These are phyloP conservation scores for Fulvia fulva DNA, from an alignment of 2,329 filamentous ascomycete genomes.

Conservation along the genomic window DNA sequence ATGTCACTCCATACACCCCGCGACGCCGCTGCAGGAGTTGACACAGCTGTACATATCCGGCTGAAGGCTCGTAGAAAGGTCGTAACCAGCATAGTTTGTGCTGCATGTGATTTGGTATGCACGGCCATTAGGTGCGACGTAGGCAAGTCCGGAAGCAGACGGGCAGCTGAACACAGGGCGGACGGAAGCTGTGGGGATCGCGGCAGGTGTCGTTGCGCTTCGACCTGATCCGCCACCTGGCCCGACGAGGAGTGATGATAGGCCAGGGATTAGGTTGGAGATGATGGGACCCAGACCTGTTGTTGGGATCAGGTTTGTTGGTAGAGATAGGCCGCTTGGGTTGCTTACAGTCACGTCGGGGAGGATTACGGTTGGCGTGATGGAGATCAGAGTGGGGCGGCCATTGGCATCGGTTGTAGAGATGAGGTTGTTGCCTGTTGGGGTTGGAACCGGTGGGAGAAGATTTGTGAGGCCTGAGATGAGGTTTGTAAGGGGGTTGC, in stretches of 20 bases:
- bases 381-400: not conserved
- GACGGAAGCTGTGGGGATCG: slow-evolving; percentile 19
- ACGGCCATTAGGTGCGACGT: slow-evolving; percentile 21
- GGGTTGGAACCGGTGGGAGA: not conserved
- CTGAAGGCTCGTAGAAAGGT: slow-evolving; percentile 8
- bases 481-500: not conserved
- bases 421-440: not conserved
- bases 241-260: too few species aligned
- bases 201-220: not conserved
- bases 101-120: slow-evolving; percentile 25
- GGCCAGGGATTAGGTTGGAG: not conserved
- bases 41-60: slow-evolving; percentile 23
- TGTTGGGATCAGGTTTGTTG: not conserved
- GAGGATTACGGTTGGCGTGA: not conserved
- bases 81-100: slow-evolving; percentile 15
- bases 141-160: slow-evolving; percentile 22
- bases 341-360: not conserved
- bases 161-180: slow-evolving; percentile 24
- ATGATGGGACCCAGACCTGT: slow-evolving; percentile 3
- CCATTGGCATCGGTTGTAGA: slow-evolving; percentile 3
- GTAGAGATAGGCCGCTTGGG: not conserved
- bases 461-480: not conserved
- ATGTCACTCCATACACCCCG: slow-evolving; percentile 22
- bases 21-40: slow-evolving; percentile 19
- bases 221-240: too few species aligned